Conservation (phyloP, 345 rosid species). For the Brassica nigra region DNA sequence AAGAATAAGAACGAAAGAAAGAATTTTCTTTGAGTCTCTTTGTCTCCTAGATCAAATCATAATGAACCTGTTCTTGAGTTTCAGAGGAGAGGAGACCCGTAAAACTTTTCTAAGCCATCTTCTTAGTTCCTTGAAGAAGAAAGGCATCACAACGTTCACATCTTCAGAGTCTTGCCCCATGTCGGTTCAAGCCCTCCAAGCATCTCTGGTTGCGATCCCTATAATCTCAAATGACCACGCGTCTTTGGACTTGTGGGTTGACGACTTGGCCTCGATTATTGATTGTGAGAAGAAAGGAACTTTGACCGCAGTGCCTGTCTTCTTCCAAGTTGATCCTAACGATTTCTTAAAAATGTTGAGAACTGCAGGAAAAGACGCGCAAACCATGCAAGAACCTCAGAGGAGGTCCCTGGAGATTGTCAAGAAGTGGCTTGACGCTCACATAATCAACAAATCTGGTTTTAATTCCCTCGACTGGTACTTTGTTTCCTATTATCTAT, state of each 20-base stretch:
- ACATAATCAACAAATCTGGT: not conserved
- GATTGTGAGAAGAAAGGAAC: not conserved
- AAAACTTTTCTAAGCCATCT: conserved; percentile 18
- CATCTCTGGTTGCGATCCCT: not conserved
- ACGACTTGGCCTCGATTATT: not conserved
- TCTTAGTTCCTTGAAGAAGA: not conserved
- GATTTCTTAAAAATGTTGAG: not conserved
- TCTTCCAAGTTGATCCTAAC: not conserved
- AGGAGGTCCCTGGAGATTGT: not conserved
- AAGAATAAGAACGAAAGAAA: not conserved
- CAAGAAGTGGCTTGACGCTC: not conserved
- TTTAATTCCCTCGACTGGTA: not conserved
- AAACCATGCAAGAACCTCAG: not conserved
- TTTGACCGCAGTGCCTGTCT: conserved; percentile 1
- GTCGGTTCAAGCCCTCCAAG: not conserved
- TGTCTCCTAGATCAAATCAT: not conserved
- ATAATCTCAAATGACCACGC: not conserved
- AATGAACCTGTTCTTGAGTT: conserved; percentile 1
- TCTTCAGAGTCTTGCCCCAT: not conserved
- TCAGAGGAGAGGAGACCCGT: conserved; percentile 6
- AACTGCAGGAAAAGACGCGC: not conserved
- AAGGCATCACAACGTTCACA: not conserved
- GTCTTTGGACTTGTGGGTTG: not conserved
- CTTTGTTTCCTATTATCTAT: not conserved
- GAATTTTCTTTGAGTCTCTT: not conserved